Evolutionary conservation across 2,329 filamentous ascomycete genomes (phyloP), one percentile per base, ranked within the genome.

Genomic region (Penicillium palitans): DNA sequence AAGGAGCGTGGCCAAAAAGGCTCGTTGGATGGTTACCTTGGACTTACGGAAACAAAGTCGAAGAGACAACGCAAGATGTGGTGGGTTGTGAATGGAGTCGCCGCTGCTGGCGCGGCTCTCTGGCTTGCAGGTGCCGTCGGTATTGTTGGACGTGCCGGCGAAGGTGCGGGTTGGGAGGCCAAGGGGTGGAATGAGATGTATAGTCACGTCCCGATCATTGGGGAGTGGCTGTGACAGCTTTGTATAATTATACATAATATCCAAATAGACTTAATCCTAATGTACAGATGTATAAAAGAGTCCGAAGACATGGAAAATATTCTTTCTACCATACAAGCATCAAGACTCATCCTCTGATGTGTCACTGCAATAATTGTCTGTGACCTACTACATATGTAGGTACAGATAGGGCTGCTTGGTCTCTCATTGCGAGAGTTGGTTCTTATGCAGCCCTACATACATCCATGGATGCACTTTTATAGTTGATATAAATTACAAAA

Each of bases 51-150:
- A 61, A 83, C 79, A 68, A 78, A 75, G 50, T 73, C 82, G 61
- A 78, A 79, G 58, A 69, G 67, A 51, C 82, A 84, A 70, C 86
- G 87, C 70, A 82, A 86, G 69, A 84, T 84, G 67, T 90, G 90
- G 86, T 86, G 90, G 77, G 74, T 80, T 2, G 81, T 96, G 55
- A 91, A 96, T 70, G 87, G 81, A 0, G 73, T 87, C 53, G 83
- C 84, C 0, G 79, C 81, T 0, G 75, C 81, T 0, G 73, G 88
- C 2, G 82, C 86, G 8, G 82, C 78, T 0, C 55, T 92, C n/a
- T 97, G 93, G 93, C 85, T 93, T 52, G 87, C 87, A 0, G 93
- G 93, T 4, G 89, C 90, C 0, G 74, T 97, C 35, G 91, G 90
- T 0, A 80, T 96, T 17, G 86, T 96, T 9, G 91, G 88, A 3